These are phyloP conservation scores for Westerdykella ornata DNA, from an alignment of 2,329 filamentous ascomycete genomes.

Conservation along the genomic window DNA sequence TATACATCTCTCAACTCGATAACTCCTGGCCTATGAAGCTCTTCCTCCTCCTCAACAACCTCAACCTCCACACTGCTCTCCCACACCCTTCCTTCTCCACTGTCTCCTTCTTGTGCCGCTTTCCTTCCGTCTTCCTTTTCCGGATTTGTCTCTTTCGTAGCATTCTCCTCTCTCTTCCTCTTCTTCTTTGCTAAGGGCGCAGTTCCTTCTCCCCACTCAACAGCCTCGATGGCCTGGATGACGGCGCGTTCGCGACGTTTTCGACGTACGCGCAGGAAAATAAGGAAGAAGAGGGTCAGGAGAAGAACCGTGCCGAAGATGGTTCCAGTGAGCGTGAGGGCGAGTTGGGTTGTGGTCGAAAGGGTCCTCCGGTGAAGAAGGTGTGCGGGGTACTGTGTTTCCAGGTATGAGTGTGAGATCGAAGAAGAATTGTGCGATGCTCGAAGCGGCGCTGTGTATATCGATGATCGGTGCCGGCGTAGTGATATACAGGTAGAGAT, in stretches of 20 bases:
- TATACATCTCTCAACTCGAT: background rate
- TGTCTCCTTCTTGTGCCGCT: background rate
- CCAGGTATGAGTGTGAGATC: no score
- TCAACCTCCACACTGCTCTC: background rate
- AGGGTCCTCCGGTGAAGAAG: background rate
- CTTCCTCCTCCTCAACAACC: background rate
- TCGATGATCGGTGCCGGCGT: background rate
- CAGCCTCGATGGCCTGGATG: background rate
- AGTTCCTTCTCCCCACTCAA: background rate
- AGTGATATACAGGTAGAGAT: background rate
- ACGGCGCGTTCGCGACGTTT: background rate
- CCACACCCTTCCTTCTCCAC: background rate
- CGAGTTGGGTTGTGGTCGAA: background rate
- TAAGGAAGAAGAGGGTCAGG: background rate
- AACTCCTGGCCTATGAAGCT: background rate
- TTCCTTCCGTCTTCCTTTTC: background rate
- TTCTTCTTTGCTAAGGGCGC: background rate
- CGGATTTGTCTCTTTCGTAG: background rate
- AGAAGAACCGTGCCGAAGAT: background rate
- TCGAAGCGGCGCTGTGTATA: background rate
- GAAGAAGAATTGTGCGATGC: background rate
- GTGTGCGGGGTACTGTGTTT: background rate
- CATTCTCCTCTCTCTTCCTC: background rate
- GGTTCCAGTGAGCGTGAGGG: background rate
- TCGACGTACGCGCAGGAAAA: background rate